Evolutionary conservation across 805 yeast genomes (phyloP), one percentile per base, ranked within the genome.

Genomic region (Spathaspora arborariae): DNA sequence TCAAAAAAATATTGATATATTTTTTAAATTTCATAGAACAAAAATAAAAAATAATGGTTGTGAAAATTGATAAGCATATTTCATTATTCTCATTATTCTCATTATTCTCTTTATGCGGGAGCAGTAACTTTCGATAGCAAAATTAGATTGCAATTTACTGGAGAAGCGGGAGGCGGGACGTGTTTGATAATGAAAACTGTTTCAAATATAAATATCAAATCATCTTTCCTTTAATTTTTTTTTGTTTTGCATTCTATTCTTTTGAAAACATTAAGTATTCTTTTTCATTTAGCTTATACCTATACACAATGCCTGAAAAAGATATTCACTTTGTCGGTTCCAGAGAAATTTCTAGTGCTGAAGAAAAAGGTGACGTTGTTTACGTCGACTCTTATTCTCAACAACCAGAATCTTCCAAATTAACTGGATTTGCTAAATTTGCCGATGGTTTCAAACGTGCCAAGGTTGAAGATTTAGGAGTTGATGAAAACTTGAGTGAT

Each of bases 251-350:
- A 9, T 10, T 30, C 26, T 6, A 9, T 9, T 13, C 18, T 30
- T 30, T 13, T 15, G 35, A 30, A 13, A 24, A 24, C 27, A 24
- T 24, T 24, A n/a, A n/a, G n/a, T 22, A 22, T 7, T 22, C 26
- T 7, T 6, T 22, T 22, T 22, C 26, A 9, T 22, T 22, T 22
- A 9, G 9, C 6, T 7, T 9, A 22, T 9, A 22, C 9, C 15
- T 15, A 30, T 27, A 27, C 3, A 30, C 18, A 13, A 69, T 70
- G 75, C 68, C 68, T 34, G 70, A 63, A 53, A 72, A 72, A 58
- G 76, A 72, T 53, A 59, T 72, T 46, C 57, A 65, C 42, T 71
- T 71, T 56, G 57, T 72, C 41, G 63, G 68, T 49, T 68, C 75
- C 20, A 57, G 60, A 42, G 72, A 67, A 34, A 63, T 61, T 45